Conservation (phyloP, 768 basidiomycete species). For the Hericium erinaceus region DNA sequence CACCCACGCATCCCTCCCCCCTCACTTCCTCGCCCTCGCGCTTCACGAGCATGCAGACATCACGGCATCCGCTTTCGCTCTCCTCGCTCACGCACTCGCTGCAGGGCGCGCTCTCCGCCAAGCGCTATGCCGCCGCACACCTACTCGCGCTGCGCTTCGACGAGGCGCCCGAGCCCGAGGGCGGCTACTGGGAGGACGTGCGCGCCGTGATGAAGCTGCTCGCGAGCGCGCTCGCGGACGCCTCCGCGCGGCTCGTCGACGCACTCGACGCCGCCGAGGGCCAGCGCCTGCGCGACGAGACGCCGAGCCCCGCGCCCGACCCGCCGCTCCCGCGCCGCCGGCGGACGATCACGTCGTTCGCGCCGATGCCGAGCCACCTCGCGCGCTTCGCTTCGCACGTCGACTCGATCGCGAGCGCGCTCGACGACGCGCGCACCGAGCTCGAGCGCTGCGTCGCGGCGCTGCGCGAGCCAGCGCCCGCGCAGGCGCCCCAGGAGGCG, state of each 20-base stretch:
- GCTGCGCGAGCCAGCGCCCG: conserved; percentile 30
- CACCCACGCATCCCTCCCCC: conserved; percentile 9
- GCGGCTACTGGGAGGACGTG: conserved; percentile 80
- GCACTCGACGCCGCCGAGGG: conserved; percentile 55
- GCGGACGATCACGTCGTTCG: conserved; percentile 41
- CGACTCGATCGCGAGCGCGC: conserved; percentile 54
- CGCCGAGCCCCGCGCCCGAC: conserved; percentile 27
- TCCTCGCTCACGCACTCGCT: conserved; percentile 52
- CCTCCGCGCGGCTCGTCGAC: conserved; percentile 49
- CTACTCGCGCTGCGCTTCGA: conserved; percentile 70
- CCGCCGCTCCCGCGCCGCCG: neutral
- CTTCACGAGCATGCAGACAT: conserved; percentile 51
- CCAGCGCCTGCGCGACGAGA: conserved; percentile 40
- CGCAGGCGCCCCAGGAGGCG: neutral
- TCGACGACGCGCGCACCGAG: conserved; percentile 64
- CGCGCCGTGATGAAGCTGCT: conserved; percentile 64
- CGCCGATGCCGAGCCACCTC: conserved; percentile 64
- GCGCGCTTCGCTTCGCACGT: conserved; percentile 67
- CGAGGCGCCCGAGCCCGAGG: conserved; percentile 37
- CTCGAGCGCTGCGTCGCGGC: conserved; percentile 53
- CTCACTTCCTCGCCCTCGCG: conserved; percentile 35
- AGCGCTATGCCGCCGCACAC: conserved; percentile 72
- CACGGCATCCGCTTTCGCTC: conserved; percentile 58
- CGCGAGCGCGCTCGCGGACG: conserved; percentile 58
- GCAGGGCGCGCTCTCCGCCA: conserved; percentile 59